Evolutionary conservation across 2,329 filamentous ascomycete species (phyloP).

Genomic region (Fusarium hainanense): DNA sequence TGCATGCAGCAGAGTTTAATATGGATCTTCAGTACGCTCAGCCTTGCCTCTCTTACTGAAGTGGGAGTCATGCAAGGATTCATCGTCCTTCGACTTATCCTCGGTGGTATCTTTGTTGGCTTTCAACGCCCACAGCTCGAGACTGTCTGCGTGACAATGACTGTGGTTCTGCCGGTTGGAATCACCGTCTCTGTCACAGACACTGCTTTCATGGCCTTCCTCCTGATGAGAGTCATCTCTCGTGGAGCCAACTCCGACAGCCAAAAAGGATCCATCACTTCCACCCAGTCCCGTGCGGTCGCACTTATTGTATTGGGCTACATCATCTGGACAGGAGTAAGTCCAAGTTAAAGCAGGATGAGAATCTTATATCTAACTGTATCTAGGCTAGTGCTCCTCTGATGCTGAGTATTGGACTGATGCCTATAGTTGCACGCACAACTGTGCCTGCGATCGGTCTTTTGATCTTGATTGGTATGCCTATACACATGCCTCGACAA

Average conservation of each 20-base stretch:
- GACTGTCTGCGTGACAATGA: conserved; percentile 63
- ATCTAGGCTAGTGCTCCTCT: conserved; percentile 62
- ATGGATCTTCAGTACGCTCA: conserved; percentile 59
- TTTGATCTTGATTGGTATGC: conserved; percentile 60
- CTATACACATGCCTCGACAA: neutral
- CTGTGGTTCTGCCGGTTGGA: conserved; percentile 58
- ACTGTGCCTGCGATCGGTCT: conserved; percentile 64
- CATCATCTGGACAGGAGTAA: conserved; percentile 65
- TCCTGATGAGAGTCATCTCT: conserved; percentile 57
- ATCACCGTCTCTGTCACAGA: conserved; percentile 60
- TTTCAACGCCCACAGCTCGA: conserved; percentile 64
- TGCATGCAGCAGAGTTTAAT: conserved; percentile 65
- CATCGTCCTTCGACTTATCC: conserved; percentile 60
- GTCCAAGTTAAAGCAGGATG: conserved; percentile 43
- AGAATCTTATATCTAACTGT: conserved; percentile 8
- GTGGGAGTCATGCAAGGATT: conserved; percentile 59
- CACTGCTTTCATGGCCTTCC: conserved; percentile 55
- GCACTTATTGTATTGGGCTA: conserved; percentile 57
- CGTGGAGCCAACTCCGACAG: conserved; percentile 50
- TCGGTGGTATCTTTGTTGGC: conserved; percentile 66
- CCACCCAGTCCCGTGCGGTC: conserved; percentile 54
- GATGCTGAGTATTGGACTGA: conserved; percentile 59
- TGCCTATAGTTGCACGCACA: conserved; percentile 59
- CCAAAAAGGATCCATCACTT: conserved; percentile 43
- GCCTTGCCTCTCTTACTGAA: conserved; percentile 51